Evolutionary conservation across 2,329 filamentous ascomycete species (phyloP).

Genomic region (Aspergillus thermomutatus): DNA sequence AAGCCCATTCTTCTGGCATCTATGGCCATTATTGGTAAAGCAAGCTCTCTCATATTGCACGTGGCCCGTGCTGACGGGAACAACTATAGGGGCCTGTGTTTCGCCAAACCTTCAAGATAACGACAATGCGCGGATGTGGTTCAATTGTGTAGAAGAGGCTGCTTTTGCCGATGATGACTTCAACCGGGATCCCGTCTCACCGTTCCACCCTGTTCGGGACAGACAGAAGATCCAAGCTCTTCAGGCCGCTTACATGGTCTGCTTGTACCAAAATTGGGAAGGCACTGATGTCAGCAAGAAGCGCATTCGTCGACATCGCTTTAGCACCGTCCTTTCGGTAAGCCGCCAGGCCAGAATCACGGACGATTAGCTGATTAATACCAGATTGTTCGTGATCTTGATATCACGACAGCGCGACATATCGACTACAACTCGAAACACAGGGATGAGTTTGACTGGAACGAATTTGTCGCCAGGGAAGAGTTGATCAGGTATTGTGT

Average conservation of each 20-base stretch:
- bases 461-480: slow-evolving; percentile 31
- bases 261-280: slow-evolving; percentile 41
- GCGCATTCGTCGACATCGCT: slow-evolving; percentile 35
- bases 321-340: slow-evolving; percentile 36
- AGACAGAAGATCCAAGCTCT: slow-evolving; percentile 32
- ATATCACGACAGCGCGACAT: slow-evolving; percentile 25
- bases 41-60: not conserved
- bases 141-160: slow-evolving; percentile 39
- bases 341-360: slow-evolving; percentile 1
- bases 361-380: not conserved
- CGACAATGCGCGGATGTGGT: slow-evolving; percentile 33
- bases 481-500: slow-evolving; percentile 30
- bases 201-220: slow-evolving; percentile 5
- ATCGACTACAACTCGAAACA: slow-evolving; percentile 20
- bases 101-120: slow-evolving; percentile 30
- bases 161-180: slow-evolving; percentile 38
- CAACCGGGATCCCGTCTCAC: slow-evolving; percentile 23
- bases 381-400: slow-evolving; percentile 31
- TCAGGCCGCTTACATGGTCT: slow-evolving; percentile 38
- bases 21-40: slow-evolving; percentile 35
- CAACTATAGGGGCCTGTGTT: slow-evolving; percentile 21
- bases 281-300: slow-evolving; percentile 32
- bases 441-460: slow-evolving; percentile 32
- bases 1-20: slow-evolving; percentile 31
- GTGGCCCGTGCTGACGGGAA: not conserved